These are phyloP conservation scores for Omphalotus guepiniiformis DNA, from an alignment of 768 basidiomycete genomes.

Conservation along the genomic window DNA sequence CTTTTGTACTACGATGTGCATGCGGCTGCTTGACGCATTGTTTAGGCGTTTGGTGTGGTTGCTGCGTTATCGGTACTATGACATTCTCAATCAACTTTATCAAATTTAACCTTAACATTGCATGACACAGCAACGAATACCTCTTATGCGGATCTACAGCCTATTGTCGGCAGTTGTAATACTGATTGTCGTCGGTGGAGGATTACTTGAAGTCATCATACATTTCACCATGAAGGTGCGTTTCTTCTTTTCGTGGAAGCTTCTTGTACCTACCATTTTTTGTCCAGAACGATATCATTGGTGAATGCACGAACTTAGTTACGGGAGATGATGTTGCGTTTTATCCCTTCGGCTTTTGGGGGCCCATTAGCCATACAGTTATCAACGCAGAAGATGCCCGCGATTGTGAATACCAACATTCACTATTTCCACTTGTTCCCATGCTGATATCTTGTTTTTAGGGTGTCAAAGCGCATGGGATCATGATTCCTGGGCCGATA, in stretches of 20 bases:
- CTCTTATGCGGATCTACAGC: constrained; percentile 53
- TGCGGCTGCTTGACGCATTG: neutral
- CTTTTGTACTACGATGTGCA: neutral
- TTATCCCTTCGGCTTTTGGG: constrained; percentile 52
- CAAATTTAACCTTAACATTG: no score
- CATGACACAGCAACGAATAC: constrained; percentile 45
- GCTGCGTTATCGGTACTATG: constrained; percentile 50
- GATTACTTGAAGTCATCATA: constrained; percentile 51
- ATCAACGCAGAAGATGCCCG: constrained; percentile 36
- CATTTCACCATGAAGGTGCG: constrained; percentile 69
- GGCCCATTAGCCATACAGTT: constrained; percentile 30
- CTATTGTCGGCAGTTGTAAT: constrained; percentile 43
- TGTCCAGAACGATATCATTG: constrained; percentile 51
- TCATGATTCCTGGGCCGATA: constrained; percentile 63
- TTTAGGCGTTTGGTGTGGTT: constrained; percentile 43
- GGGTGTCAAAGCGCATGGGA: constrained; percentile 62
- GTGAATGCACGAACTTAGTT: constrained; percentile 44
- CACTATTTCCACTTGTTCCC: neutral
- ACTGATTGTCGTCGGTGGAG: constrained; percentile 46
- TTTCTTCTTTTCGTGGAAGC: neutral
- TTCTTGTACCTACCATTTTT: neutral
- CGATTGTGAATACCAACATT: constrained; percentile 35
- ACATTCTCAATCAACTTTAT: no score
- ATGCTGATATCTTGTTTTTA: constrained; percentile 24
- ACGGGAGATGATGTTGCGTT: constrained; percentile 24